Conservation (phyloP, 345 rosid genomes). For the Iberis pinnata region DNA sequence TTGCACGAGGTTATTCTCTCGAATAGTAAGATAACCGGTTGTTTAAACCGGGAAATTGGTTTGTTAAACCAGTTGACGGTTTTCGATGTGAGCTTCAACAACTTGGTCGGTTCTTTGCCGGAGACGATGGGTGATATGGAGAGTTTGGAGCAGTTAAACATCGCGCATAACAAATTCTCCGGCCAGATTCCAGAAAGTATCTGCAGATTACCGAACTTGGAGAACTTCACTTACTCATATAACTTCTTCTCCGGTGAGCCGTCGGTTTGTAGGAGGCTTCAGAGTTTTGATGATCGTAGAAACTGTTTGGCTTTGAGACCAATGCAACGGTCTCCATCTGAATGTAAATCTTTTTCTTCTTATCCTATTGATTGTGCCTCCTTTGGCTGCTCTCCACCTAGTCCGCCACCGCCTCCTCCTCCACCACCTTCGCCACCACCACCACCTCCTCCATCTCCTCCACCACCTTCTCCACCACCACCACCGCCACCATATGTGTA, state of each 20-base stretch:
- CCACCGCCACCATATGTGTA: too few species aligned
- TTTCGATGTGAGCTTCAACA: constrained; percentile 63
- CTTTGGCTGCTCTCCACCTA: constrained; percentile 43
- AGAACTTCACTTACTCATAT: constrained; percentile 65
- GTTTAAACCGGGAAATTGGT: constrained; percentile 56
- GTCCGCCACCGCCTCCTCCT: constrained; percentile 18
- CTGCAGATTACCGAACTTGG: constrained; percentile 53
- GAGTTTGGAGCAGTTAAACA: constrained; percentile 71
- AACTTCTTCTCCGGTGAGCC: constrained; percentile 68
- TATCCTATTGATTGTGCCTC: constrained; percentile 48
- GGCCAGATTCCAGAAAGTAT: constrained; percentile 59
- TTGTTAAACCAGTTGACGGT: constrained; percentile 46
- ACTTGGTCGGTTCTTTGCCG: constrained; percentile 62
- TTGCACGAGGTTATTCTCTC: constrained; percentile 45
- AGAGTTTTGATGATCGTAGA: constrained; percentile 41
- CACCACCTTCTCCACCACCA: too few species aligned
- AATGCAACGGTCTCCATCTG: constrained; percentile 47
- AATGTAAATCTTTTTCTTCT: constrained; percentile 52
- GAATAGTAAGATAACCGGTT: constrained; percentile 56
- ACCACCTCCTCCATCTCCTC: constrained; percentile 7
- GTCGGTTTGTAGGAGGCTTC: constrained; percentile 43
- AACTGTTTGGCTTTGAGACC: constrained; percentile 67
- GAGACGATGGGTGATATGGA: constrained; percentile 57
- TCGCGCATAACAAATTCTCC: constrained; percentile 53
- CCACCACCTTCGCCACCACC: constrained; percentile 17